Base-by-base conservation (phyloP, 768 basidiomycete species). In the Mycena rosella region DNA sequence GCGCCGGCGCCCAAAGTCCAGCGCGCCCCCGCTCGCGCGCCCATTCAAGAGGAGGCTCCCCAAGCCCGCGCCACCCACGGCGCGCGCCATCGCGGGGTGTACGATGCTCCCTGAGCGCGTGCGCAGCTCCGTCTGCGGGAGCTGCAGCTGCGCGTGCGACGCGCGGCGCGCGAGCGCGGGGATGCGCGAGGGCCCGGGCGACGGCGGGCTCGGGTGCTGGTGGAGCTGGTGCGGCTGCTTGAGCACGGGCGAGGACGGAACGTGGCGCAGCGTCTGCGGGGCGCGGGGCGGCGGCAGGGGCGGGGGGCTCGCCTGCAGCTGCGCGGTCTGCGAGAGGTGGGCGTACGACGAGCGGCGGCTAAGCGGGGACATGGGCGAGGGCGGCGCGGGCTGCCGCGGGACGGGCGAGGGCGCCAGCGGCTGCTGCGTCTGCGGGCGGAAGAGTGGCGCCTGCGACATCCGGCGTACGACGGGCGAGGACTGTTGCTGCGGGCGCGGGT, bases 21-120 rank as follows among this genome's bases (percentile, higher is more conserved):
- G 62, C 48, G 69, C 67, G 11, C 72, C 75, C 27, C 74, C 72
- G 67, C 68, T 66, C 49, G 60, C 68, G 51, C 73, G 66, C 27
- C 71, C 74, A 32, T 55, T 61, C 27, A 69, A 49, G 26, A 73
- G 55, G 17, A 78, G 63, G 45, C 65, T 73, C 48, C 70, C 71
- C 60, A 29, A 56, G 24, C 69, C 71, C 18, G 60, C 66, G 20
- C 75, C 68, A 26, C 70, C 65, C 18, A 70, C 71, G 22, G 69
- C 57, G 26, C 72, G 69, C 51, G 54, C 45, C 34, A 65, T 67
- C 20, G 74, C 63, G 9, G 69, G 68, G 11, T 73, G 75, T n/a
- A 78, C 64, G 42, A 78, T 72, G 27, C 77, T 82, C 52, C 78
- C 78, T 2, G 80, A 77, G 27, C 79, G 76, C 54, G 77, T 79